Evolutionary conservation across 2,329 filamentous ascomycete genomes (phyloP), one percentile per base, ranked within the genome.

Genomic region (Fusarium verticillioides): DNA sequence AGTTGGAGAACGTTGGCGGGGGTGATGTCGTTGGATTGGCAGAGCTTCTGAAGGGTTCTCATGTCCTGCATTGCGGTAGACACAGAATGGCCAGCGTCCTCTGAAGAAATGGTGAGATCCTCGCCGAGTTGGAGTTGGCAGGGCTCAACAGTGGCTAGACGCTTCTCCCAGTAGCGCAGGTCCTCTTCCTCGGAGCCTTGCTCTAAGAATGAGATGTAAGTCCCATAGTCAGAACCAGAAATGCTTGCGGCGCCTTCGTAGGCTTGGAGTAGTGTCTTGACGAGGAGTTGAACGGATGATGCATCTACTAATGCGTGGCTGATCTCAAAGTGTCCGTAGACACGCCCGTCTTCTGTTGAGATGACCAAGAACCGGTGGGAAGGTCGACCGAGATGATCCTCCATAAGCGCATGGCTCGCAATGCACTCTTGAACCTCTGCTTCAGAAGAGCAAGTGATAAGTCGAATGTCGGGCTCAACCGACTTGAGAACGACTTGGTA

Each of bases 111-210:
- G 11, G 19, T 19, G 11, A 50, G 21, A 7, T 50, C 42, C 2
- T 59, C 42, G 10, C 56, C 56, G 8, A 59, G 40, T 16, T 59
- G 56, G 16, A 59, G 42, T 2, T 59, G 56, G 1, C 56, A 59
- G 1, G 56, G 42, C 0, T 59, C 56, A 4, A 37, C 42, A 0
- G 32, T 39, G 0, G 43, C 32, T 0, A 59, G 56, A 0, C 19
- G 32, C 10, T 28, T 49, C 32, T 50, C 34, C 56, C 56, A 59
- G 19, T 59, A 59, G 8, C 32, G 23, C 1, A 59, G 7, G 15
- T 59, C 56, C 1, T 59, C 56, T 23, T 37, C 8, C 3, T 59
- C 42, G 0, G 56, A 59, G 5, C 43, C 42, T 16, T 39, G n/a
- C 21, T 59, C 56, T 0, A 59, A 4, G 32, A 59, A 59, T 0